A percentile compares a stretch with the other conserved stretches of the same genome.
These are phyloP conservation scores for Pinus taeda DNA, from an alignment of 75 land plant species.

Conservation along the genomic window DNA sequence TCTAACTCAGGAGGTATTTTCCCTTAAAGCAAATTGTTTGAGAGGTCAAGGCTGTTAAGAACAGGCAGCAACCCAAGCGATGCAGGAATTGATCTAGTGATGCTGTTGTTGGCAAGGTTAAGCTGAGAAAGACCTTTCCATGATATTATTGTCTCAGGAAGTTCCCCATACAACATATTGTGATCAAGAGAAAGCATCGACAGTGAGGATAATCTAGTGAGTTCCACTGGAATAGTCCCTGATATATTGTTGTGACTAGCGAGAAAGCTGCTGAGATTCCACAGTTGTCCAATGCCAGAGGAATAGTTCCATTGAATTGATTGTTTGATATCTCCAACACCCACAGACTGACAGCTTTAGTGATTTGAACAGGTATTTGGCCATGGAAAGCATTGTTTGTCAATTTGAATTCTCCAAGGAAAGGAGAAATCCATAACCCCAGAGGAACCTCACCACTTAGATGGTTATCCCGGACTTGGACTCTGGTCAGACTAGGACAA, in stretches of 20 bases:
- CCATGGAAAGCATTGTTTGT: constrained; percentile 53
- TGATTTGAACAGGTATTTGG: constrained; percentile 31
- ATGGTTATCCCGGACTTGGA: constrained; percentile 21
- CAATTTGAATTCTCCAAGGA: constrained; percentile 22
- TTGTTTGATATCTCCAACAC: constrained; percentile 42
- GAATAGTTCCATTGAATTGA: constrained; percentile 24
- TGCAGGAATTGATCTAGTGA: constrained; percentile 50
- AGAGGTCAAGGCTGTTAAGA: constrained; percentile 40
- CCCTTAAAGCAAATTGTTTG: constrained; percentile 42
- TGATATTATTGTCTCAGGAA: constrained; percentile 13
- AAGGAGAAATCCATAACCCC: constrained; percentile 24
- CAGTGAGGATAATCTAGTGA: constrained; percentile 19
- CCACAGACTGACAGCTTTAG: background rate
- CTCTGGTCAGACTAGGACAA: constrained; percentile 14
- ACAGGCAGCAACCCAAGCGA: constrained; percentile 25
- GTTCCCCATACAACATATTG: constrained; percentile 33
- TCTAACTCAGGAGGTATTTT: constrained; percentile 32
- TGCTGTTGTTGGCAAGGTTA: constrained; percentile 29
- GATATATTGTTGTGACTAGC: constrained; percentile 43
- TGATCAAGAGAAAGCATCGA: constrained; percentile 22
- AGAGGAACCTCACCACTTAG: constrained; percentile 33
- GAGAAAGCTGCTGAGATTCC: constrained; percentile 10
- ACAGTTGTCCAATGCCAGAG: constrained; percentile 7
- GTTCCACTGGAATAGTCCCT: constrained; percentile 35
- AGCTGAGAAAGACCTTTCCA: constrained; percentile 17